These are phyloP conservation scores for Starmerella tilneyi DNA, from an alignment of 805 yeast species.

Conservation along the genomic window DNA sequence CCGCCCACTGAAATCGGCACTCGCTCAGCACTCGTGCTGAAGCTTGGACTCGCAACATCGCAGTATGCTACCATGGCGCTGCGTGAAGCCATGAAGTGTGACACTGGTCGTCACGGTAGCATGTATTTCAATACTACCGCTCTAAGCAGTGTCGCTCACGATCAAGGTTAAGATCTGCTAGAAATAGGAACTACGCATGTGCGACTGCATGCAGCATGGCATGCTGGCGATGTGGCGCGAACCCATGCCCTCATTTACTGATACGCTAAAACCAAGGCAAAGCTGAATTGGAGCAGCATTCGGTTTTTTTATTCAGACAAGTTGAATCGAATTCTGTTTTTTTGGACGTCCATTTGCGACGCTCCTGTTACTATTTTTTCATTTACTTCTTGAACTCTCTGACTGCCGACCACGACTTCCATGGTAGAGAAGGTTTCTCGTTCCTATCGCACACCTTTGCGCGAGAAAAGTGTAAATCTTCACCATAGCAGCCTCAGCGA, in stretches of 20 bases:
- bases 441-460: background rate
- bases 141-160: slow-evolving; percentile 1
- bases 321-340: background rate
- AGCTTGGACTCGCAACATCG: slow-evolving; percentile 69
- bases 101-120: slow-evolving; percentile 25
- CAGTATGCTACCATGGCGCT: slow-evolving; percentile 97
- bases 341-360: background rate
- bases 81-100: slow-evolving; percentile 67
- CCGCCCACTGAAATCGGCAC: slow-evolving; percentile 35
- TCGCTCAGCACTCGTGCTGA: slow-evolving; percentile 61
- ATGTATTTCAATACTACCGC: slow-evolving; percentile 15
- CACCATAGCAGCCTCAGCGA: no score
- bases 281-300: background rate
- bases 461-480: background rate
- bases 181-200: background rate
- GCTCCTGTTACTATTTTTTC: background rate
- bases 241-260: background rate
- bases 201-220: background rate
- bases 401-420: background rate
- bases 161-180: background rate
- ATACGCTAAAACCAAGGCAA: background rate
- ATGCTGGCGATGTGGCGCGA: background rate
- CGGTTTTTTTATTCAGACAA: background rate
- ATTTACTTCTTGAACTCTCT: background rate
- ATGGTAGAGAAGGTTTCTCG: slow-evolving; percentile 1